Base-by-base conservation (phyloP, 345 rosid species). In the Durio zibethinus region DNA sequence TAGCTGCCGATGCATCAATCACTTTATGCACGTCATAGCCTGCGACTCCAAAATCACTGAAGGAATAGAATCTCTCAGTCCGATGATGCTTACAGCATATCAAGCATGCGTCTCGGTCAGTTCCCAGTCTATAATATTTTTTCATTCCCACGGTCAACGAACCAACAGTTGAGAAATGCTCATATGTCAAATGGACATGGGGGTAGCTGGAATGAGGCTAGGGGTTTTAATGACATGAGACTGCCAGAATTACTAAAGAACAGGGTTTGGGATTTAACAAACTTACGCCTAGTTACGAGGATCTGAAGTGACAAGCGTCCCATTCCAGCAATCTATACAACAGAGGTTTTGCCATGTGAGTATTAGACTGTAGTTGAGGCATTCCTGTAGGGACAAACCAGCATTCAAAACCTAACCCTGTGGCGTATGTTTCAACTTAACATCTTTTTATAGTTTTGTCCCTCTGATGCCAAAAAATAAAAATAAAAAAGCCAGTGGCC, bases 331-430 rank as follows among this genome's bases (percentile, higher is more conserved):
- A 82, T 81, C 53, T 81, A 69, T 84, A 85, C 75, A 83, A 73
- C 79, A 80, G 84, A 80, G 84, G 84, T 54, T 88, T 85, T 80
- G 87, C 85, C 42, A 74, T 83, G 88, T 88, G 82, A 21, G 27
- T 9, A n/a, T 11, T 54, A 9, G 27, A 54, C 25, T 53, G 59
- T 20, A 8, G 60, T 21, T 54, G n/a, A n/a, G n/a, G n/a, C n/a
- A n/a, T n/a, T n/a, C n/a, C n/a, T n/a, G n/a, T n/a, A 23, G 57
- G 54, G 65, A 61, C 25, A 54, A 48, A 36, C 42, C 42, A 1
- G 53, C 72, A 31, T 25, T 23, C 54, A 5, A n/a, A 31, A 11
- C 59, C 27, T 40, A 6, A 23, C 4, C 61, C 61, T 3, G 5
- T 10, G 2, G 54, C 54, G 76, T 60, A 77, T 29, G 76, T 62